Evolutionary conservation across 2,329 filamentous ascomycete species (phyloP).

Genomic region (Diaporthe sp.): DNA sequence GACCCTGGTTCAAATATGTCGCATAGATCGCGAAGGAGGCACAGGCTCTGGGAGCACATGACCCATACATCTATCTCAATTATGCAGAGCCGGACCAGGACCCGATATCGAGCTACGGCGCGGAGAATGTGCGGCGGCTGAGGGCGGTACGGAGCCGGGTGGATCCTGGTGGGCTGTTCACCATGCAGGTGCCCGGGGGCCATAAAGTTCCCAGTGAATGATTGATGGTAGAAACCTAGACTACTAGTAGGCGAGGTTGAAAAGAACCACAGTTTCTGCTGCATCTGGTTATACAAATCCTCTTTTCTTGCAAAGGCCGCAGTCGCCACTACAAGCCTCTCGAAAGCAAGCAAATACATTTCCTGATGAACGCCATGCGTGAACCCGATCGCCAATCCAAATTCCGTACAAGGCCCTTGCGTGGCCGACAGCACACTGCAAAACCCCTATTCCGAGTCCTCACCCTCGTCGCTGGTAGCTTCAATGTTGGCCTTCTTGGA

Average conservation of each 20-base stretch:
- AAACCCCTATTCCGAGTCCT: conserved; percentile 38
- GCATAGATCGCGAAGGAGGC: background rate
- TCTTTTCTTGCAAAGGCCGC: background rate
- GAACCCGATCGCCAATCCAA: background rate
- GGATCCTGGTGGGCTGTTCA: conserved; percentile 24
- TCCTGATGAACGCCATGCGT: background rate
- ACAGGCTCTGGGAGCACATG: background rate
- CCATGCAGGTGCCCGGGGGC: conserved; percentile 22
- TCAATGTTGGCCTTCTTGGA: conserved; percentile 69
- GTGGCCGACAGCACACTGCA: background rate
- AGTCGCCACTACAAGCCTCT: background rate
- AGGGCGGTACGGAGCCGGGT: conserved; percentile 1
- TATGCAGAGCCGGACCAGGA: conserved; percentile 31
- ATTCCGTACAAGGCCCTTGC: too few relatives aligned
- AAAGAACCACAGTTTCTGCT: background rate
- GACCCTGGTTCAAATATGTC: background rate
- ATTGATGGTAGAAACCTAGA: too few relatives aligned
- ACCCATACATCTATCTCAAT: conserved; percentile 29
- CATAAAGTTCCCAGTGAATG: background rate
- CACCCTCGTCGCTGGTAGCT: conserved; percentile 71
- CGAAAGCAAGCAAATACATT: background rate
- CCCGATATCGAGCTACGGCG: conserved; percentile 29
- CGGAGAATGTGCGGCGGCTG: background rate
- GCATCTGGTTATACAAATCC: background rate
- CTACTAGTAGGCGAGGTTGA: too few relatives aligned